A percentile compares a stretch with the other conserved stretches of the same genome.
These are phyloP conservation scores for Ceratocystis alfenasii DNA, from an alignment of 2,329 filamentous ascomycete genomes.

Conservation along the genomic window DNA sequence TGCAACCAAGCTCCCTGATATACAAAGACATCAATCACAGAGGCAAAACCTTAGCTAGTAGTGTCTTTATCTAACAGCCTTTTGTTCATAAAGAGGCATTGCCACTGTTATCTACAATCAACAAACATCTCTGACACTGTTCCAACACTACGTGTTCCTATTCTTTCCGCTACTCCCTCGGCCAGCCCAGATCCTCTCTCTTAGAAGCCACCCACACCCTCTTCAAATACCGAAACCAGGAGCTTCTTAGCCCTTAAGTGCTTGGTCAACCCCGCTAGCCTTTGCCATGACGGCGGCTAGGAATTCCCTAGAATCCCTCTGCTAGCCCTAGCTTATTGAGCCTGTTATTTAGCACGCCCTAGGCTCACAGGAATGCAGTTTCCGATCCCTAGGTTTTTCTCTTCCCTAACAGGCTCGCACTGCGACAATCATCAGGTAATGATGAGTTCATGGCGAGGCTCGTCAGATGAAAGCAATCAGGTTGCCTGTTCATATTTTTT, in stretches of 20 bases:
- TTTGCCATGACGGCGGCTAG: neutral
- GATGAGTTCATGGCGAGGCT: neutral
- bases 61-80: too few species aligned
- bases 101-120: neutral
- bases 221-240: neutral
- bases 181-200: neutral
- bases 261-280: neutral
- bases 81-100: neutral
- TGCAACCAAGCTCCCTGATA: neutral
- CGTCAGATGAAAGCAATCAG: neutral
- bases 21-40: neutral
- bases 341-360: neutral
- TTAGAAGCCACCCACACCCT: neutral
- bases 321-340: neutral
- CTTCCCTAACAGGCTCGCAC: neutral
- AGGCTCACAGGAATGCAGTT: neutral
- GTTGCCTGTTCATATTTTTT: neutral
- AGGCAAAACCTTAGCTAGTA: neutral
- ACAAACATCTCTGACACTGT: neutral
- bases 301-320: neutral
- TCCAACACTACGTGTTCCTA: neutral
- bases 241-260: neutral
- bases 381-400: neutral
- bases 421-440: neutral
- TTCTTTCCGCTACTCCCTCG: neutral